Evolutionary conservation across 306 rosid species (phyloP).

Genomic region (Astragalus glycyphyllos): DNA sequence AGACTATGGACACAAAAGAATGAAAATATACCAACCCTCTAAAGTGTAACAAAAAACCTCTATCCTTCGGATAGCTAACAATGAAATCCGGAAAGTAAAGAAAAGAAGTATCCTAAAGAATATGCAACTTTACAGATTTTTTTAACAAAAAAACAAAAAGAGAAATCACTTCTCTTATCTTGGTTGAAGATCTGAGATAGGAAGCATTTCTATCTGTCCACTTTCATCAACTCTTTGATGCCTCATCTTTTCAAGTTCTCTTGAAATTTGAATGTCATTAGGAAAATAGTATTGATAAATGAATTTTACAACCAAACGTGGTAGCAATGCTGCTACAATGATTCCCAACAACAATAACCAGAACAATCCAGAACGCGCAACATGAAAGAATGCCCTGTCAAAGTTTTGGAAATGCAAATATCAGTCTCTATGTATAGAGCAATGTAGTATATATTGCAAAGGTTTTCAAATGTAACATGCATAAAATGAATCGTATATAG

Average conservation of each 20-base stretch:
- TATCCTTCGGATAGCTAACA: constrained; percentile 73
- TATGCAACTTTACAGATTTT: constrained; percentile 56
- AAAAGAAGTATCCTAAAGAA: constrained; percentile 73
- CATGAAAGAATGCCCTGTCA: constrained; percentile 78
- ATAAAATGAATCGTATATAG: background rate
- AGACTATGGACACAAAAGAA: constrained; percentile 44
- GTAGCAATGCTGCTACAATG: constrained; percentile 62
- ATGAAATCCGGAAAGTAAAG: constrained; percentile 53
- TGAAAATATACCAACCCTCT: constrained; percentile 43
- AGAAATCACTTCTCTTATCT: constrained; percentile 53
- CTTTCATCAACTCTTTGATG: constrained; percentile 50
- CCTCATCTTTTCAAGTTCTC: constrained; percentile 71
- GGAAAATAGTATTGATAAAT: constrained; percentile 65
- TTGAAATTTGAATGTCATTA: constrained; percentile 78
- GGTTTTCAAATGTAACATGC: constrained; percentile 5
- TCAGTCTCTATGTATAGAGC: constrained; percentile 35
- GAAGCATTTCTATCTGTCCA: constrained; percentile 80
- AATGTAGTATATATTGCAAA: constrained; percentile 19
- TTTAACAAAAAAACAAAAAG: constrained; percentile 3
- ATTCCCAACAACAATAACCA: constrained; percentile 79
- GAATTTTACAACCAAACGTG: constrained; percentile 68
- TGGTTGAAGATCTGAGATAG: constrained; percentile 47
- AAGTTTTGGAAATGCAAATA: constrained; percentile 37
- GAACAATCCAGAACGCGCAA: constrained; percentile 51
- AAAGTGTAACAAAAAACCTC: constrained; percentile 44